Base-by-base conservation (phyloP, 2,329 filamentous ascomycete genomes). In the Ophiostoma ulmi region DNA sequence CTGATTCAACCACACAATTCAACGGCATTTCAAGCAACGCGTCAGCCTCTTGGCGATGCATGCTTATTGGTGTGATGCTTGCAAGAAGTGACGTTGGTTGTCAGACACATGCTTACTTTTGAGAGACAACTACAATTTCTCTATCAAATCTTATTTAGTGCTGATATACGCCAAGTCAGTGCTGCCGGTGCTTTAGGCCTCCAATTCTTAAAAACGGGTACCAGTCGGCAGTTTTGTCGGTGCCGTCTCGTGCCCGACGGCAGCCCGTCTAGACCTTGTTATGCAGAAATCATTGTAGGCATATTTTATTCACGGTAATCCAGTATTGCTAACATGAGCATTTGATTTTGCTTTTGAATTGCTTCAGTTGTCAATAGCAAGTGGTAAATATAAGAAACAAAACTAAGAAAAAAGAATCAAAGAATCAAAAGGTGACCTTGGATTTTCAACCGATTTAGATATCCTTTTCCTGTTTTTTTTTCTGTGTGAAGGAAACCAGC, bases 21-120 rank as follows among this genome's bases (percentile, higher is more conserved):
- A 58, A 26, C 52, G 17, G 52, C 31, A 58, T 10, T 58, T 26
- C 52, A 58, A 58, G 17, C 52, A 58, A 58, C 52, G 52, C 52
- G 52, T 58, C 52, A 58, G n/a, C 52, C 11, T 58, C 52, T 58
- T 58, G 52, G 52, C 52, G 7, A 3, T 58, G 10, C 22, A 58
- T 58, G n/a, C 11, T 58, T 14, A 58, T 58, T 58, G 52, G 52
- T 58, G 52, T 58, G 52, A 58, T 58, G 52, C 22, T 26, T 22
- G 22, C 52, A 10, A 22, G 48, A 10, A 22, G 52, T 58, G 52
- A 58, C 52, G 52, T 58, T 58, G 52, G 52, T 8, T 26, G 52
- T 14, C 22, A 26, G 44, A 48, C 44, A 48, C 17, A n/a, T 48
- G 44, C 17, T 48, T 13, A 39, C 38, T 11, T 11, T 13, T 48